Percentiles rank a stretch among this genome's conserved stretches.
phyloP scores from a whole-genome alignment of 805 yeast species.

The Wickerhamomyces xylosicus region DNA sequence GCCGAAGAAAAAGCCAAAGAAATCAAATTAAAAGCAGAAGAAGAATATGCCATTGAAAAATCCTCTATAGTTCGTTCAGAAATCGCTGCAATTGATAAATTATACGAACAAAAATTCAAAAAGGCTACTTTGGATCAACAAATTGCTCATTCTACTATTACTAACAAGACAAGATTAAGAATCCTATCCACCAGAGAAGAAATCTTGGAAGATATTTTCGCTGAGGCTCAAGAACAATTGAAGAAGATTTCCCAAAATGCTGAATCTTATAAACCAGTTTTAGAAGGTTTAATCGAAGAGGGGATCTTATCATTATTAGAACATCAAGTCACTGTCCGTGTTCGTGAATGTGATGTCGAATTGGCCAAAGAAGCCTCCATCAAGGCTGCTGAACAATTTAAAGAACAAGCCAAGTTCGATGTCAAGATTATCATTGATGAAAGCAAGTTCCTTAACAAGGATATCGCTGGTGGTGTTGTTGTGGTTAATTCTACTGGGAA shows the following conservation, averaged over 20 bases:
- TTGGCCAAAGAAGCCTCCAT: conserved; percentile 48
- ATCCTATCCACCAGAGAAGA: conserved; percentile 80
- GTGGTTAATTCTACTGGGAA: conserved; percentile 63
- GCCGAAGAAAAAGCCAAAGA: conserved; percentile 98
- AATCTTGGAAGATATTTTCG: conserved; percentile 65
- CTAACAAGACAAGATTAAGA: conserved; percentile 90
- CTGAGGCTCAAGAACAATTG: conserved; percentile 55
- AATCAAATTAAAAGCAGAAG: conserved; percentile 91
- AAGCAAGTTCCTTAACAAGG: conserved; percentile 44
- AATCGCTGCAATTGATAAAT: conserved; percentile 75
- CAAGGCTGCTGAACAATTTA: conserved; percentile 54
- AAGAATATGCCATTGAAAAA: conserved; percentile 97
- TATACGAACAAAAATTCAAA: conserved; percentile 74
- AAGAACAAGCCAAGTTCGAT: conserved; percentile 47
- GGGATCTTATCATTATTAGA: conserved; percentile 66
- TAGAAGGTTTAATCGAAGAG: conserved; percentile 76
- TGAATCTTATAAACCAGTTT: conserved; percentile 52
- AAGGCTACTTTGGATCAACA: conserved; percentile 91
- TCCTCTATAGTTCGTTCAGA: conserved; percentile 91
- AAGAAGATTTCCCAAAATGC: conserved; percentile 44
- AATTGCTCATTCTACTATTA: conserved; percentile 89
- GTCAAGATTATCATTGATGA: conserved; percentile 50
- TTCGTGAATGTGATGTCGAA: conserved; percentile 54
- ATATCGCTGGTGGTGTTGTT: conserved; percentile 78
- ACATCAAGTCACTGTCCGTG: conserved; percentile 49